These are phyloP conservation scores for Vitis vinifera DNA, from an alignment of 164 flowering plant genomes.

Conservation along the genomic window ASM3070453v1 NC_081806.1:575501-576000, in stretches of 20 bases:
- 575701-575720: too few relatives aligned
- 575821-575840: too few relatives aligned
- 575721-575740: background rate
- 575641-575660: too few relatives aligned
- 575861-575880: background rate
- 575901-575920: slow-evolving; percentile 14
- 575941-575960: background rate
- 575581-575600: too few relatives aligned
- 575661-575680: too few relatives aligned
- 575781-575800: background rate
- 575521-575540: slow-evolving; percentile 43
- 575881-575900: background rate
- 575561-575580: background rate
- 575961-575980: slow-evolving; percentile 4
- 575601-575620: too few relatives aligned
- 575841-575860: background rate
- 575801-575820: too few relatives aligned
- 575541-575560: too few relatives aligned
- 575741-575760: slow-evolving; percentile 14
- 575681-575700: too few relatives aligned
- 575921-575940: background rate
- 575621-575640: too few relatives aligned
- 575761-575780: background rate
- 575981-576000: background rate
- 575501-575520: slow-evolving; percentile 86